Percentiles rank a stretch among this genome's conserved stretches.
Conservation (phyloP, 176 grass and related monocot species). For the Aegilops umbellulata region DNA sequence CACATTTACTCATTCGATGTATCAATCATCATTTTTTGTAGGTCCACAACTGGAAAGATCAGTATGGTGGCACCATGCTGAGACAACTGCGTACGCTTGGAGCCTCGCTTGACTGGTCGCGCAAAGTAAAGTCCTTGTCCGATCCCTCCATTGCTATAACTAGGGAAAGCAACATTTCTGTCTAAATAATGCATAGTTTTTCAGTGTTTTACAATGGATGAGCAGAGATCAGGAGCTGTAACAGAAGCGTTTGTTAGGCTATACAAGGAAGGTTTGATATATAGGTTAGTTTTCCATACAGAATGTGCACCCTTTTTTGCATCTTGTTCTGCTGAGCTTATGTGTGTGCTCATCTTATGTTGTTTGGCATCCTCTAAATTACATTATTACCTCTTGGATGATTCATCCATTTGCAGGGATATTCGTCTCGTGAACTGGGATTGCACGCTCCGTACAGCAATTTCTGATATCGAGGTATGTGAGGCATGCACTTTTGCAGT, state of each 20-base stretch:
- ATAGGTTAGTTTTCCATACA: conserved; percentile 57
- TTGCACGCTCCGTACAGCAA: conserved; percentile 83
- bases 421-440: conserved; percentile 67
- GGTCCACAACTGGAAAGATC: conserved; percentile 91
- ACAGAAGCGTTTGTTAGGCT: conserved; percentile 75
- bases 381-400: not conserved
- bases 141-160: conserved; percentile 8
- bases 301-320: not conserved
- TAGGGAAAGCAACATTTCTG: not conserved
- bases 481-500: conserved; percentile 9
- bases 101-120: conserved; percentile 92
- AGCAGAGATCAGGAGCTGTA: conserved; percentile 75
- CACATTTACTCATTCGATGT: conserved; percentile 25
- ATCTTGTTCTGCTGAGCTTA: not conserved
- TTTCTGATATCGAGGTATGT: conserved; percentile 90
- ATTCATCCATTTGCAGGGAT: conserved; percentile 34
- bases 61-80: conserved; percentile 75
- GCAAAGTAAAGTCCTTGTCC: conserved; percentile 50
- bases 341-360: not conserved
- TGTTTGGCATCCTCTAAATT: not conserved
- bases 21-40: conserved; percentile 30
- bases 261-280: conserved; percentile 55
- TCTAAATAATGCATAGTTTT: conserved; percentile 11
- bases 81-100: conserved; percentile 77
- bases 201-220: conserved; percentile 97